phyloP scores from a whole-genome alignment of 495 filamentous ascomycete species.

The Lineolata rhizophorae region DNA sequence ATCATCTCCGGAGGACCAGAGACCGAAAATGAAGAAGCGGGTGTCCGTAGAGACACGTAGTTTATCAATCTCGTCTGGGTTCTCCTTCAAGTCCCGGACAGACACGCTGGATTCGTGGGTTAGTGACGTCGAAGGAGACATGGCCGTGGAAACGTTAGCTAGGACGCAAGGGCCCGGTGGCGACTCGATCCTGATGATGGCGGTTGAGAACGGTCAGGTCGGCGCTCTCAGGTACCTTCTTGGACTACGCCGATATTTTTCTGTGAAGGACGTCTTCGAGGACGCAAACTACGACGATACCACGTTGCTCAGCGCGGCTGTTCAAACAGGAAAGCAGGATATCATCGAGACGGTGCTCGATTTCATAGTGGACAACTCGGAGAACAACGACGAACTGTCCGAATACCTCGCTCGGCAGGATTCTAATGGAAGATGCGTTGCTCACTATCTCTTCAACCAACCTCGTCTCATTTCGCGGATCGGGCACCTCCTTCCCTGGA shows the following conservation, averaged over 20 bases:
- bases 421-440: constrained; percentile 64
- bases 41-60: constrained; percentile 79
- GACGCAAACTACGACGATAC: constrained; percentile 79
- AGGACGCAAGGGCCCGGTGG: constrained; percentile 64
- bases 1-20: no score
- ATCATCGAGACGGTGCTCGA: constrained; percentile 56
- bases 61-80: constrained; percentile 62
- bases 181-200: constrained; percentile 91
- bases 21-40: constrained; percentile 38
- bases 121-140: constrained; percentile 63
- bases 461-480: constrained; percentile 57
- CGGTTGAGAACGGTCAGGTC: constrained; percentile 51
- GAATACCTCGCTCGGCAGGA: constrained; percentile 59
- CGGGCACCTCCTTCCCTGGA: constrained; percentile 65
- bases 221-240: constrained; percentile 60
- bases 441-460: constrained; percentile 90
- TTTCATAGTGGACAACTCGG: constrained; percentile 29
- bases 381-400: constrained; percentile 27
- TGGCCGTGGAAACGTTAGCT: constrained; percentile 57
- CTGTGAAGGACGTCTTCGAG: constrained; percentile 42
- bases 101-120: constrained; percentile 51
- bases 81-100: constrained; percentile 54
- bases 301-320: constrained; percentile 79
- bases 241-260: constrained; percentile 48
- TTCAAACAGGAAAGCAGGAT: constrained; percentile 60